These are phyloP conservation scores for Amphirosellinia nigrospora DNA, from an alignment of 495 filamentous ascomycete species.

Conservation along the genomic window DNA sequence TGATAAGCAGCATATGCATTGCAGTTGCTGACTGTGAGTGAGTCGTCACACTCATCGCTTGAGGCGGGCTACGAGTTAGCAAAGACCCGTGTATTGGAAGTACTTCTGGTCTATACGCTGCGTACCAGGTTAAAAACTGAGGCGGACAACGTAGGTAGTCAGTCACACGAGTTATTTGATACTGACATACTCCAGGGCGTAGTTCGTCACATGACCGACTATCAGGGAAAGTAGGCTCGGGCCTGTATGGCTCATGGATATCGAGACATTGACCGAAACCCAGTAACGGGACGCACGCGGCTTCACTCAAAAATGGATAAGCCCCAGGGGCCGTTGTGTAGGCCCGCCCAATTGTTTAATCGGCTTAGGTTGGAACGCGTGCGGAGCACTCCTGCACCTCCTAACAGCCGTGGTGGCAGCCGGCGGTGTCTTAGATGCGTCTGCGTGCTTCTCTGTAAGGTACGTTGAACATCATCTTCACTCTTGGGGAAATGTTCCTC, in stretches of 20 bases:
- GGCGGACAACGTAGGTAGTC: neutral
- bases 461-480: neutral
- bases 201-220: neutral
- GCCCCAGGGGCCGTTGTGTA: neutral
- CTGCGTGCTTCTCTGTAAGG: neutral
- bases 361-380: neutral
- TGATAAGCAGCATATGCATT: slow-evolving; percentile 9
- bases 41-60: neutral
- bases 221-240: neutral
- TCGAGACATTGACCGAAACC: neutral
- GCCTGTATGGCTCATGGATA: neutral
- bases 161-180: neutral
- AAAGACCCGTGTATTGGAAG: neutral
- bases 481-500: neutral
- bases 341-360: neutral
- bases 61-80: neutral
- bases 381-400: neutral
- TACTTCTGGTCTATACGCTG: neutral
- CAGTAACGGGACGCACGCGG: neutral
- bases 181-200: neutral
- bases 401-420: slow-evolving; percentile 8
- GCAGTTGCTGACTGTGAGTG: neutral
- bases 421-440: neutral
- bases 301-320: slow-evolving; percentile 1
- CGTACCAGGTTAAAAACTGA: neutral